Percentiles rank a stretch among this genome's conserved stretches.
phyloP scores from a whole-genome alignment of 106 monocot genomes.

The Acanthochlamys bracteata region DNA sequence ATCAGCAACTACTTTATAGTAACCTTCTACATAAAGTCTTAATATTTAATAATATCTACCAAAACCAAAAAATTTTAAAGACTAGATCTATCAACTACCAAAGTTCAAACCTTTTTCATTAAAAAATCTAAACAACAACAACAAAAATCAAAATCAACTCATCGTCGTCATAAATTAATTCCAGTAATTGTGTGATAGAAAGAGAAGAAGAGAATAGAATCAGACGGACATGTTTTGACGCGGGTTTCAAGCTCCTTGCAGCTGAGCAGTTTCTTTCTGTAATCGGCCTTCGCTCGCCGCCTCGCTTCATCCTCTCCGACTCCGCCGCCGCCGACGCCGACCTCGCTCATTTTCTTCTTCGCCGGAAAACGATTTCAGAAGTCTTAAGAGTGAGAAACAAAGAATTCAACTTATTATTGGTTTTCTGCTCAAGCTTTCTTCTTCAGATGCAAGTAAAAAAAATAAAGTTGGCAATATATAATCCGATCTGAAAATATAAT shows the following conservation, averaged over 20 bases:
- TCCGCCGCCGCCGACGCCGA: not conserved
- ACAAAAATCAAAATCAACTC: not conserved
- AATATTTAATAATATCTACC: too few relatives aligned
- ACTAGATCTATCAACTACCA: too few relatives aligned
- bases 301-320: not conserved
- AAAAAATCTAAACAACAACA: not conserved
- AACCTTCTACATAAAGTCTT: too few relatives aligned
- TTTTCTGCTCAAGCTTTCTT: too few relatives aligned
- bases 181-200: not conserved
- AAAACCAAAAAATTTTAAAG: too few relatives aligned
- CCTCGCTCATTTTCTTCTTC: not conserved
- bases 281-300: not conserved
- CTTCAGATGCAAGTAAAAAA: too few relatives aligned
- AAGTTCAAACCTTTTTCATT: too few relatives aligned
- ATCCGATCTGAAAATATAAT: too few relatives aligned
- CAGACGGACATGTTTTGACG: not conserved
- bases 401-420: too few relatives aligned
- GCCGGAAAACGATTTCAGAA: not conserved
- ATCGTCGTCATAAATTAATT: not conserved
- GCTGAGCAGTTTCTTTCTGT: constrained; percentile 10
- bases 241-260: constrained; percentile 7
- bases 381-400: too few relatives aligned
- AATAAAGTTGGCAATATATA: too few relatives aligned
- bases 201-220: not conserved
- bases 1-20: too few relatives aligned